Evolutionary conservation across 768 basidiomycete species (phyloP), one percentile per base, ranked within the genome.

Genomic region (Tricholomella constricta): DNA sequence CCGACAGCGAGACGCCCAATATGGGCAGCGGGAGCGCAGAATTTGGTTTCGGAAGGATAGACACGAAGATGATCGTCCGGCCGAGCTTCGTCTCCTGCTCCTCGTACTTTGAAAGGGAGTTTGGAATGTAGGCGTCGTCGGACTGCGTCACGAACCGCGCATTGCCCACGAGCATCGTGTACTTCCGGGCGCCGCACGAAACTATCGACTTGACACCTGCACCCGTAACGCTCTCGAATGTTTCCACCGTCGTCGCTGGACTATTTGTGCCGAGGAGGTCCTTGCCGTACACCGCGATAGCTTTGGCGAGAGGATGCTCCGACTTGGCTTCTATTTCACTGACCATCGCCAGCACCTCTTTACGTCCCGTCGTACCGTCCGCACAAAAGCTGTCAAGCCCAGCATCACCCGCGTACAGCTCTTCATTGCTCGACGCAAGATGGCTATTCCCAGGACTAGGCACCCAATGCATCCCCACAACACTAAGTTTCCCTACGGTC

Each of bases 231-330:
- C 91, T 91, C 70, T 94, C 91, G 67, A 99, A 99, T 5, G 79
- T 71, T 38, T 84, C 78, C 29, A 98, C 72, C 7, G 63, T 70
- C 6, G 85, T 80, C 38, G 81, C 75, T 0, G 86, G 81, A 0
- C 76, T 65, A 7, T 74, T 62, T 15, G 61, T 65, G 12, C 74
- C 71, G 10, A 93, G 68, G 0, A 84, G 61, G 25, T 86, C 82
- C 64, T 82, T 88, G 26, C 93, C 91, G 65, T 93, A 89, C 0
- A 80, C 71, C 4, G 95, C 91, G 43, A 98, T 86, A 12, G 97
- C 95, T 64, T 91, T 90, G 9, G 96, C 97, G 19, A 99, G 83
- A 2, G 97, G 97, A 65, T 99, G 97, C 67, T 98, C 97, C 0
- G 95, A 98, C 55, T 85, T 84, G 9, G 89, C 87, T 69, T 99